Evolutionary conservation across 352 stramenopile genomes (phyloP), one percentile per base, ranked within the genome.

Genomic region (Globisporangium sylvaticum): DNA sequence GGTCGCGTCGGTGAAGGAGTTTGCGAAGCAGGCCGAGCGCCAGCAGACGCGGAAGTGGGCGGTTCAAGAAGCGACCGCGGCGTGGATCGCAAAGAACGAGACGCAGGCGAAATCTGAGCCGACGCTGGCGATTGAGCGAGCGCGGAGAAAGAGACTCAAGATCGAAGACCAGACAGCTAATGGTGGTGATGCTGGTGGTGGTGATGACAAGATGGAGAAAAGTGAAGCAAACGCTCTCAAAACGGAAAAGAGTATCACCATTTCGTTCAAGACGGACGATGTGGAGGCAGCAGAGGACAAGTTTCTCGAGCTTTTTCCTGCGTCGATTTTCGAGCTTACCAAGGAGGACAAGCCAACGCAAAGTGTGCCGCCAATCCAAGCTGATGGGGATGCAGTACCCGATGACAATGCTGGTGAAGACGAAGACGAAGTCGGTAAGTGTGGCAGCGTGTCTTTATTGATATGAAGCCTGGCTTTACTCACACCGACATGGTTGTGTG

Each of bases 241-340:
- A 39, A 22, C 48, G 18, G 7, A 48, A 9, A n/a, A 71, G 54
- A 65, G 18, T 22, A 68, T 90, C 6, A 79, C 65, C 14, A 77
- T 90, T 48, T 70, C 75, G 7, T 72, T 90, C 64, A 84, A 88
- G 20, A 32, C 65, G 29, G 78, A 86, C 9, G 81, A 90, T 10
- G 29, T 79, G 6, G 64, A 71, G 18, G 31, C 44, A 3, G 25
- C 67, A 8, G 61, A 72, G 25, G 48, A 63, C 31, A 69, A 68
- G 63, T 74, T 64, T 56, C 67, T 73, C 42, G 64, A 73, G 14
- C 39, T 88, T 20, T 83, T 92, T 44, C 68, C 73, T 15, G 65
- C 61, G 7, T 83, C 73, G 15, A 57, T 74, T 39, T 71, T 76
- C 34, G 66, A 72, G 22, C n/a, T n/a, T n/a, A 39, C 62, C 8